These are phyloP conservation scores for Cercis canadensis DNA, from an alignment of 306 rosid genomes.

Conservation along the genomic window DNA sequence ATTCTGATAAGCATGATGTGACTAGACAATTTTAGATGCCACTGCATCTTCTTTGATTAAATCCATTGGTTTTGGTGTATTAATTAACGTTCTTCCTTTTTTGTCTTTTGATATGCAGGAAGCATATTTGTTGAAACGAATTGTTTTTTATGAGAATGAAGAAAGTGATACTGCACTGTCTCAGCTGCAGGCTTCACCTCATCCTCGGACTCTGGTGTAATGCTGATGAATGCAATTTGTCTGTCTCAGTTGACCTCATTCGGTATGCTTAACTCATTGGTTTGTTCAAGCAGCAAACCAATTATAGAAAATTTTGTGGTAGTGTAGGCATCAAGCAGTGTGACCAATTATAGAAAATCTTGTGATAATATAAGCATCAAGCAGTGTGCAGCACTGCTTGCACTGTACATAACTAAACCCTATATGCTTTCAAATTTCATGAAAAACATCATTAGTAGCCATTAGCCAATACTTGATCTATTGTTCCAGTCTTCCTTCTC, in stretches of 20 bases:
- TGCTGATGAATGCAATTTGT: constrained; percentile 48
- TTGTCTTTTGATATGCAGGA: constrained; percentile 57
- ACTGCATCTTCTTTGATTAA: too few species aligned
- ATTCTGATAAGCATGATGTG: too few species aligned
- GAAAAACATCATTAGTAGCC: too few species aligned
- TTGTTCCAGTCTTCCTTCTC: too few species aligned
- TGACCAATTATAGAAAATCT: constrained; percentile 24
- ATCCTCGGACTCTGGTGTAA: constrained; percentile 68
- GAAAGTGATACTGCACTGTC: constrained; percentile 80
- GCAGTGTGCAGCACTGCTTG: constrained; percentile 36
- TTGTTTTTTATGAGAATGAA: constrained; percentile 69
- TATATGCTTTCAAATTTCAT: too few species aligned
- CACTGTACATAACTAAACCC: constrained; percentile 54
- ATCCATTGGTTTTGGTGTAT: too few species aligned
- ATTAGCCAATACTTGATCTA: too few species aligned
- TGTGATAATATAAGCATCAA: constrained; percentile 27
- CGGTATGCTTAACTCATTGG: constrained; percentile 29
- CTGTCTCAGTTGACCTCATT: constrained; percentile 12
- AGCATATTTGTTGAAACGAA: constrained; percentile 54
- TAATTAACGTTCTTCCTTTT: neutral
- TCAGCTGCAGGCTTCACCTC: constrained; percentile 68
- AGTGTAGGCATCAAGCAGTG: constrained; percentile 27
- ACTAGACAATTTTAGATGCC: too few species aligned
- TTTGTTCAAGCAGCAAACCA: constrained; percentile 26
- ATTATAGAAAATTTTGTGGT: constrained; percentile 12